Percentiles rank a stretch among this genome's conserved stretches.
phyloP scores from a whole-genome alignment of 306 rosid species.

The Quercus dentata region DNA sequence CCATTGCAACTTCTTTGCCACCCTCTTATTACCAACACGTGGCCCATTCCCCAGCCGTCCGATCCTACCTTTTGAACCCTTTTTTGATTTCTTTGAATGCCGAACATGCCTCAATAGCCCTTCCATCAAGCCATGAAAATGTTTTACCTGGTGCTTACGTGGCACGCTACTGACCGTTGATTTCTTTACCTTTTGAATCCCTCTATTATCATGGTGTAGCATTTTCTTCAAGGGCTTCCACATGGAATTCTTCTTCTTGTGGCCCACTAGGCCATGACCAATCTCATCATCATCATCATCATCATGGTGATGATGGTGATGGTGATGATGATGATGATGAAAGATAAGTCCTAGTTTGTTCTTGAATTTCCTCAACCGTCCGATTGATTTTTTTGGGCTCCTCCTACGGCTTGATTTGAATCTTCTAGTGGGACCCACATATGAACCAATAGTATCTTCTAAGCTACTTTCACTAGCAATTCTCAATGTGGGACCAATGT shows the following conservation, averaged over 20 bases:
- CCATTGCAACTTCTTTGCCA: slow-evolving; percentile 42
- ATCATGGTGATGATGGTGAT: slow-evolving; percentile 40
- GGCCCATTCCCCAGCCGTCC: slow-evolving; percentile 5
- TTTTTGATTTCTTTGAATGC: slow-evolving; percentile 36
- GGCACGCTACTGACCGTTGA: slow-evolving; percentile 22
- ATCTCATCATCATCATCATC: background rate
- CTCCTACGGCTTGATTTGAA: slow-evolving; percentile 4
- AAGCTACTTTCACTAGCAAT: slow-evolving; percentile 28
- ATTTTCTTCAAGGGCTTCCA: slow-evolving; percentile 51
- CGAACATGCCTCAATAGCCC: slow-evolving; percentile 49
- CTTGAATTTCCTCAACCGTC: slow-evolving; percentile 52
- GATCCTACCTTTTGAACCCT: background rate
- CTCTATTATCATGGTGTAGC: slow-evolving; percentile 18
- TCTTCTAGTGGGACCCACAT: slow-evolving; percentile 20
- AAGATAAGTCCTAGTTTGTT: slow-evolving; percentile 70
- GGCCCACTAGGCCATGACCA: background rate
- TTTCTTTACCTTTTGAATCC: slow-evolving; percentile 23
- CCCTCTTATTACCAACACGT: slow-evolving; percentile 24
- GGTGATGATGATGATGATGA: slow-evolving; percentile 77
- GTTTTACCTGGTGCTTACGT: slow-evolving; percentile 35
- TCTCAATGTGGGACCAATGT: background rate
- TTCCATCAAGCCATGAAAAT: slow-evolving; percentile 53
- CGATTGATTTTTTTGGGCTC: slow-evolving; percentile 26
- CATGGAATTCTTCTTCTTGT: slow-evolving; percentile 7
- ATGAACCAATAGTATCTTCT: slow-evolving; percentile 20